Evolutionary conservation across 129 eudicot species (phyloP).

Genomic region (Flaveria bidentis): DNA sequence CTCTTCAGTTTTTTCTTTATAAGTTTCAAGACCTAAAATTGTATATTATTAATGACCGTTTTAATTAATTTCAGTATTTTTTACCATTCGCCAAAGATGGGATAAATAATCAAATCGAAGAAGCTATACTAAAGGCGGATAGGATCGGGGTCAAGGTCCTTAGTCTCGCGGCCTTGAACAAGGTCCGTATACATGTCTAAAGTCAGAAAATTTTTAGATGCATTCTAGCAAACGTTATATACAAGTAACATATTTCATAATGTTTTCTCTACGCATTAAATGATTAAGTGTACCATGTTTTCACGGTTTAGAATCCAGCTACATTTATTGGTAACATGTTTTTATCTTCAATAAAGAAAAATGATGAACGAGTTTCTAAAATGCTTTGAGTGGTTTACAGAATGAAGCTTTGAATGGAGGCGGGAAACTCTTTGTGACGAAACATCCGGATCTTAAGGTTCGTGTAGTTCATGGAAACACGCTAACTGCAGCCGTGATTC

Average conservation of each 20-base stretch:
- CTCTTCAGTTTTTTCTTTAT: background rate
- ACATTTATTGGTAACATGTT: too few relatives aligned
- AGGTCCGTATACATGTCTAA: constrained; percentile 42
- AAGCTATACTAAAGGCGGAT: constrained; percentile 76
- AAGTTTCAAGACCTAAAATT: background rate
- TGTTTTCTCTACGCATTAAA: constrained; percentile 1
- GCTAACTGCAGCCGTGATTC: constrained; percentile 78
- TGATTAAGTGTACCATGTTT: background rate
- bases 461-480: constrained; percentile 93
- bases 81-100: constrained; percentile 73
- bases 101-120: constrained; percentile 77
- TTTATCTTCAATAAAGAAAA: too few relatives aligned
- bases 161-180: constrained; percentile 80
- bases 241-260: background rate
- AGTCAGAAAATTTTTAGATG: background rate
- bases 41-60: background rate
- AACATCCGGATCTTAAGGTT: constrained; percentile 74
- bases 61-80: constrained; percentile 61
- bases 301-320: background rate
- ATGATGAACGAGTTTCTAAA: background rate
- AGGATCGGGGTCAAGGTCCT: constrained; percentile 79
- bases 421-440: constrained; percentile 80
- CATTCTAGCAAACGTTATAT: background rate
- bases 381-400: constrained; percentile 35
- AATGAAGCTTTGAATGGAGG: constrained; percentile 89